Evolutionary conservation across 768 basidiomycete species (phyloP).

Genomic region (Panaeolus cyanescens): DNA sequence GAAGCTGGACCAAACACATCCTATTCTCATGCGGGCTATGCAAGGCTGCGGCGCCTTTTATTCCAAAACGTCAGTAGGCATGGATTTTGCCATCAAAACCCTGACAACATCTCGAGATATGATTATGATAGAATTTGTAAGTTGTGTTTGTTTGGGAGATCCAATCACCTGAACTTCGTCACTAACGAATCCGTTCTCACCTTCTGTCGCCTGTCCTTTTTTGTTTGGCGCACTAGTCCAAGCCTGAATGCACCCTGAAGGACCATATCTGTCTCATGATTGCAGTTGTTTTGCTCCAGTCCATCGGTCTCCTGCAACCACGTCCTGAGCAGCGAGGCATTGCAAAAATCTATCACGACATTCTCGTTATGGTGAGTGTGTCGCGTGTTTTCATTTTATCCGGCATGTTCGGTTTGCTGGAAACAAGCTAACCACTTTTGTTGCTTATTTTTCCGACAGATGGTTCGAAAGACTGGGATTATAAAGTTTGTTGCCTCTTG

Average conservation of each 20-base stretch:
- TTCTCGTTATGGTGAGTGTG: slow-evolving; percentile 57
- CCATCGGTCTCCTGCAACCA: slow-evolving; percentile 58
- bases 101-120: slow-evolving; percentile 46
- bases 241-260: slow-evolving; percentile 30
- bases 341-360: slow-evolving; percentile 58
- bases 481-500: slow-evolving; percentile 47
- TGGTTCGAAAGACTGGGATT: slow-evolving; percentile 48
- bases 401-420: background rate
- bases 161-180: slow-evolving; percentile 19
- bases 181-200: slow-evolving; percentile 16
- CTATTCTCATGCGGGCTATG: slow-evolving; percentile 55
- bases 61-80: slow-evolving; percentile 48
- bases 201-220: slow-evolving; percentile 7
- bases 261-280: slow-evolving; percentile 47
- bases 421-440: slow-evolving; percentile 17
- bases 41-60: slow-evolving; percentile 65
- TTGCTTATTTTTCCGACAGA: slow-evolving; percentile 29
- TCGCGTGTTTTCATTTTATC: background rate
- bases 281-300: slow-evolving; percentile 54
- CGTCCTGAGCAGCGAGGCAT: slow-evolving; percentile 46
- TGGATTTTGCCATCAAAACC: slow-evolving; percentile 48
- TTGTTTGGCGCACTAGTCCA: slow-evolving; percentile 33
- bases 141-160: slow-evolving; percentile 21
- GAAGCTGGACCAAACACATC: slow-evolving; percentile 47
- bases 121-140: slow-evolving; percentile 58